Evolutionary conservation across 2,329 filamentous ascomycete species (phyloP).

Genomic region (Simplicillium aogashimaense): DNA sequence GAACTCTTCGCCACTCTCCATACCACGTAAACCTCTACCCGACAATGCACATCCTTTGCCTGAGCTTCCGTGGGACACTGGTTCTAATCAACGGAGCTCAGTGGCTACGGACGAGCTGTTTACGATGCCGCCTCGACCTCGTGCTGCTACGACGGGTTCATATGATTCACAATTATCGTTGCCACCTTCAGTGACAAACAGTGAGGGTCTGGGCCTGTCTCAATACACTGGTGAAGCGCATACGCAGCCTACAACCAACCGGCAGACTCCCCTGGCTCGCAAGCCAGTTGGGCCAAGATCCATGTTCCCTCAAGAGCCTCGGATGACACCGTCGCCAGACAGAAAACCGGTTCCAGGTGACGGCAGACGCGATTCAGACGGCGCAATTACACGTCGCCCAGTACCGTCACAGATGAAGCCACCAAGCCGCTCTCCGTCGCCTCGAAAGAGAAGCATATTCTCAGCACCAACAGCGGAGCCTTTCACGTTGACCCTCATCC

Average conservation of each 20-base stretch:
- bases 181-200: too few relatives aligned
- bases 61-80: slow-evolving; percentile 3
- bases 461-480: slow-evolving; percentile 24
- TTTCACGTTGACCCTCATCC: slow-evolving; percentile 55
- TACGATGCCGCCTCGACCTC: background rate
- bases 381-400: background rate
- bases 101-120: background rate
- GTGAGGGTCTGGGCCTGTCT: background rate
- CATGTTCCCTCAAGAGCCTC: slow-evolving; percentile 2
- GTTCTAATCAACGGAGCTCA: background rate
- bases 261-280: slow-evolving; percentile 9
- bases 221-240: background rate
- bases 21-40: slow-evolving; percentile 43
- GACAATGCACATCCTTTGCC: slow-evolving; percentile 15
- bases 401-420: slow-evolving; percentile 1
- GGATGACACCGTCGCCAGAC: background rate
- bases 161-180: background rate
- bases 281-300: slow-evolving; percentile 18
- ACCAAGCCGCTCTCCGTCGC: slow-evolving; percentile 24
- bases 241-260: too few relatives aligned
- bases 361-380: background rate
- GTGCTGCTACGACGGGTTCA: background rate
- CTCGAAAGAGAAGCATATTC: slow-evolving; percentile 19
- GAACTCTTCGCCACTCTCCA: slow-evolving; percentile 30
- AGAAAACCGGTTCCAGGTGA: slow-evolving; percentile 5